Evolutionary conservation across 257 asterid genomes (phyloP).

Genomic region (Eucommia ulmoides): DNA sequence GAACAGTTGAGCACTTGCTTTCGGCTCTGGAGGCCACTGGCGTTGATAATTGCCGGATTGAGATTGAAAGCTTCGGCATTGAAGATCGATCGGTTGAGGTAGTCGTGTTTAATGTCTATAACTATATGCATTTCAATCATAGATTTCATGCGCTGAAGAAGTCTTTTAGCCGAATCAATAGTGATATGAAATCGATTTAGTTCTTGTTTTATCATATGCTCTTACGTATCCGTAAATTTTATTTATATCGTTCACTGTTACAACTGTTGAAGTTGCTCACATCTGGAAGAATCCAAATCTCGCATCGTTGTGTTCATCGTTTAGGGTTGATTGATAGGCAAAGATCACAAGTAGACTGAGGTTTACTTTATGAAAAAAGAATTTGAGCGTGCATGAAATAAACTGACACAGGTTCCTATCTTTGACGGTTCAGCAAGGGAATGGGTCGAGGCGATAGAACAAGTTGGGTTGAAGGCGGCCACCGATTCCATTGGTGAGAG

Average conservation of each 20-base stretch:
- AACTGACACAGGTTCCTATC: constrained; percentile 66
- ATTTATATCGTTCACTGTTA: too few species aligned
- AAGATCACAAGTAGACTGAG: constrained; percentile 7
- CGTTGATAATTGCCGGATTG: constrained; percentile 75
- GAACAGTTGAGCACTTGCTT: constrained; percentile 85
- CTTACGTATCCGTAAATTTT: too few species aligned
- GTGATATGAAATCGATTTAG: too few species aligned
- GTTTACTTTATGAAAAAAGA: constrained; percentile 2
- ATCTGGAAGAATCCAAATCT: too few species aligned
- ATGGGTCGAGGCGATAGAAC: constrained; percentile 73
- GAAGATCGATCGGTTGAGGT: constrained; percentile 55
- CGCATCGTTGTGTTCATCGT: too few species aligned
- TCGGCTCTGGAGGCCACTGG: constrained; percentile 86
- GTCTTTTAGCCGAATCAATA: too few species aligned
- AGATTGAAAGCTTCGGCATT: constrained; percentile 36
- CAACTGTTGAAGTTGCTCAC: too few species aligned
- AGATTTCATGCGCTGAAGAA: too few species aligned
- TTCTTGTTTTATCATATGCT: too few species aligned
- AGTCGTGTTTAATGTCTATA: constrained; percentile 5
- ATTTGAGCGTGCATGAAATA: constrained; percentile 3
- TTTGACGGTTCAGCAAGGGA: constrained; percentile 92
- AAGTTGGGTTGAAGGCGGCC: constrained; percentile 68
- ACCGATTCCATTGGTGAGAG: constrained; percentile 38
- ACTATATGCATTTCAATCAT: not conserved
- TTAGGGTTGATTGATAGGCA: too few species aligned